Conservation (phyloP, 768 basidiomycete genomes). For the Ramaria sp. region DNA sequence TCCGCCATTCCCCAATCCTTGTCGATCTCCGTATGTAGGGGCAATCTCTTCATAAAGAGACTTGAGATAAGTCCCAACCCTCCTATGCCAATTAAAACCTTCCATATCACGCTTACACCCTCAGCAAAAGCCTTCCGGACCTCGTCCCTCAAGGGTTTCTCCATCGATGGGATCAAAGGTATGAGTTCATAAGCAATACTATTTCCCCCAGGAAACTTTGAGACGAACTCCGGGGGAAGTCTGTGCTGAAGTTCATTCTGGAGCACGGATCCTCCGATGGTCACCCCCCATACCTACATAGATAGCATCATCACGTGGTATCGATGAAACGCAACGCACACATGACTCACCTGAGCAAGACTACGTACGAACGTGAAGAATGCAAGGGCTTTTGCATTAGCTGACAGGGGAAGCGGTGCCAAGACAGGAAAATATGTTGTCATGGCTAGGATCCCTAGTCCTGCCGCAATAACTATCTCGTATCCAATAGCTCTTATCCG, state of each 20-base stretch:
- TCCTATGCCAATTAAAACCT: conserved; percentile 20
- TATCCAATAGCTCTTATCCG: conserved; percentile 17
- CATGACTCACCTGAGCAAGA: too few relatives aligned
- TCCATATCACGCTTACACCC: conserved; percentile 14
- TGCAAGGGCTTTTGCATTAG: conserved; percentile 34
- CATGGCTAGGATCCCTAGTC: conserved; percentile 16
- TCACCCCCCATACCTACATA: too few relatives aligned
- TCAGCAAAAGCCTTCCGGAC: conserved; percentile 23
- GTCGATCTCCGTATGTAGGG: too few relatives aligned
- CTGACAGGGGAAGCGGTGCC: conserved; percentile 29
- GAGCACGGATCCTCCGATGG: too few relatives aligned
- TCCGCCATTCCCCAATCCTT: conserved; percentile 19
- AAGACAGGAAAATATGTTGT: conserved; percentile 34
- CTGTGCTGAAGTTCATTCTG: too few relatives aligned
- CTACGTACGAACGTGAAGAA: too few relatives aligned
- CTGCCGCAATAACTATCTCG: conserved; percentile 18
- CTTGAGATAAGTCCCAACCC: conserved; percentile 19
- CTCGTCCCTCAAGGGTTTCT: too few relatives aligned
- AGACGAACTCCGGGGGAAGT: conserved; percentile 18
- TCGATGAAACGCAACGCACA: conserved; percentile 8
- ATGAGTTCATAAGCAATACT: conserved; percentile 20
- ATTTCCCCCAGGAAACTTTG: conserved; percentile 14
- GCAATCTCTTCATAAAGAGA: conserved; percentile 24
- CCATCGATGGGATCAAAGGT: too few relatives aligned
- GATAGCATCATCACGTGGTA: neutral